phyloP scores from a whole-genome alignment of 1,284 basidiomycete species.

The Sparassis latifolia region DNA sequence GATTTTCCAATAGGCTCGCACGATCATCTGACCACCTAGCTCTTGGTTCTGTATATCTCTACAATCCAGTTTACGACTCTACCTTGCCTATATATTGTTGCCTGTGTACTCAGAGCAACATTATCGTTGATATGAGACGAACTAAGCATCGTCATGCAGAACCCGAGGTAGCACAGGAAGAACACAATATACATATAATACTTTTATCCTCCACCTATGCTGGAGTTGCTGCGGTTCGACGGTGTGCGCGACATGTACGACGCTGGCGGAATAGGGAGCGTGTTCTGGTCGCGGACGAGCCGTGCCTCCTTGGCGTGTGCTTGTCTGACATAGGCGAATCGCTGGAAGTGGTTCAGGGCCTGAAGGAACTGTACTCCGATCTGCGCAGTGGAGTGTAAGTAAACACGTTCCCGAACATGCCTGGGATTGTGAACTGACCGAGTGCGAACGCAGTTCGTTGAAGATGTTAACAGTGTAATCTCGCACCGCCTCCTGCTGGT shows the following conservation, averaged over 20 bases:
- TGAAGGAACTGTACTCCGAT: conserved; percentile 82
- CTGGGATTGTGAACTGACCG: conserved; percentile 42
- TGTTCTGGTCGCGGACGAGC: conserved; percentile 32
- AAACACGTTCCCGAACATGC: conserved; percentile 8
- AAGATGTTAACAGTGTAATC: conserved; percentile 81
- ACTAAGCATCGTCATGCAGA: too few relatives aligned
- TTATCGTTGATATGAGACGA: too few relatives aligned
- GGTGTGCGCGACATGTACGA: conserved; percentile 32
- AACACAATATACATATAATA: too few relatives aligned
- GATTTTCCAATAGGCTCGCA: too few relatives aligned
- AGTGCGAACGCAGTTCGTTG: conserved; percentile 67
- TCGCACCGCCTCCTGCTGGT: conserved; percentile 71
- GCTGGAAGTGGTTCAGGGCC: conserved; percentile 86
- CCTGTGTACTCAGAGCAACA: too few relatives aligned
- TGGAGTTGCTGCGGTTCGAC: conserved; percentile 44
- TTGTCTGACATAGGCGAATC: conserved; percentile 77
- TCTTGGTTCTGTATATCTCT: too few relatives aligned
- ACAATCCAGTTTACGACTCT: too few relatives aligned
- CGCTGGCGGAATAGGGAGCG: conserved; percentile 28
- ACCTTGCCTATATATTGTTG: too few relatives aligned
- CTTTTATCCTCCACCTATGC: conserved; percentile 30
- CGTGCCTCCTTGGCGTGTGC: conserved; percentile 55
- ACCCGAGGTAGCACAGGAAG: too few relatives aligned
- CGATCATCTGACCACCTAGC: too few relatives aligned
- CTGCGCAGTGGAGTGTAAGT: conserved; percentile 33